Evolutionary conservation across 1,284 basidiomycete genomes (phyloP).

Genomic region (Rhodotorula sp.): DNA sequence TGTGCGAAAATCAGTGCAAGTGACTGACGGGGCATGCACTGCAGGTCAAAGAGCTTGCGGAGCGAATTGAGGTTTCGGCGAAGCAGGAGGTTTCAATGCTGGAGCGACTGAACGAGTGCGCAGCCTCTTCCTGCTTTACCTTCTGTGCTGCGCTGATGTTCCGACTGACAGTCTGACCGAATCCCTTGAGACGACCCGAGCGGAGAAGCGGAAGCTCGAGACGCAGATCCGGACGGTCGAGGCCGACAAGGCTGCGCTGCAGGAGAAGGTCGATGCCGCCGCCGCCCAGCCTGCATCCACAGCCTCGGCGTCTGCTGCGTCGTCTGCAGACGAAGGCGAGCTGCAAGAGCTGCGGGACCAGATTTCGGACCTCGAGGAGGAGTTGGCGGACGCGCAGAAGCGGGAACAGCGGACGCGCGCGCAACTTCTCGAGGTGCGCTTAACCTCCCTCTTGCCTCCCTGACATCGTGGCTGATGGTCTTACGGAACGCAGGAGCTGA

Average conservation of each 20-base stretch:
- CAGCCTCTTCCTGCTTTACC: not conserved
- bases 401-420: conserved; percentile 37
- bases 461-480: not conserved
- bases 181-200: conserved; percentile 31
- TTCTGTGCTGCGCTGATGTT: not conserved
- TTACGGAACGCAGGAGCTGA: conserved; percentile 11
- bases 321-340: conserved; percentile 11
- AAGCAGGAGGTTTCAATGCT: conserved; percentile 41
- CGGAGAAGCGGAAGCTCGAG: conserved; percentile 33
- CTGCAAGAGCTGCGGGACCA: conserved; percentile 39
- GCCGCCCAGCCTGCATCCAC: not conserved
- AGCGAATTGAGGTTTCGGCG: conserved; percentile 33
- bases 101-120: conserved; percentile 43
- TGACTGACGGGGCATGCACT: fast-evolving
- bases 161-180: conserved; percentile 22
- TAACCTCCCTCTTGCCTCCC: not conserved
- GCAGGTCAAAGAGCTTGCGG: conserved; percentile 41
- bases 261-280: conserved; percentile 1
- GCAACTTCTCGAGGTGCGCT: conserved; percentile 36
- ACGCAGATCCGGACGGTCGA: conserved; percentile 18
- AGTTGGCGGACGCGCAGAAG: conserved; percentile 39
- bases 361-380: conserved; percentile 38
- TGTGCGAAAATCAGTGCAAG: too few species aligned
- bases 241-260: conserved; percentile 10
- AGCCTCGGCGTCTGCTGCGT: not conserved